A percentile compares a stretch with the other conserved stretches of the same genome.
phyloP scores from a whole-genome alignment of 495 filamentous ascomycete species.

The Penicillium coprophilum region DNA sequence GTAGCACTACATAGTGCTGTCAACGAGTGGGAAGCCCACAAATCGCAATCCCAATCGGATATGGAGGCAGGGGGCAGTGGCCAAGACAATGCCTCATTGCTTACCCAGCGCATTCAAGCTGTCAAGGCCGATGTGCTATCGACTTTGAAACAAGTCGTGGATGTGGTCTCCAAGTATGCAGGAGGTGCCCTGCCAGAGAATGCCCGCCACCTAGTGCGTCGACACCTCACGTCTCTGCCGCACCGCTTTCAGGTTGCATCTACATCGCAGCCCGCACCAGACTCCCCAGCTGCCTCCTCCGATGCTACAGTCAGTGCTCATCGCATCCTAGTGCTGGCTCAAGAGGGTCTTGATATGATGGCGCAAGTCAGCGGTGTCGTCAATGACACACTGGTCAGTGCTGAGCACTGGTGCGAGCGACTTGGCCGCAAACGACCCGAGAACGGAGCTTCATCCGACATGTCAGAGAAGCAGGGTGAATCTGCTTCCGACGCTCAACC shows the following conservation, averaged over 20 bases:
- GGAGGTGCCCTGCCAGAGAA: constrained; percentile 84
- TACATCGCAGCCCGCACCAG: constrained; percentile 42
- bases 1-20: constrained; percentile 66
- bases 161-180: constrained; percentile 78
- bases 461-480: constrained; percentile 25
- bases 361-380: constrained; percentile 77
- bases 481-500: constrained; percentile 20
- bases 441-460: constrained; percentile 26
- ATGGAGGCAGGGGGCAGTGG: constrained; percentile 24
- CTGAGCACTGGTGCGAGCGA: constrained; percentile 81
- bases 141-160: constrained; percentile 72
- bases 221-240: constrained; percentile 76
- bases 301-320: constrained; percentile 56
- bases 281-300: constrained; percentile 36
- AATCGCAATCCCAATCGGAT: constrained; percentile 16
- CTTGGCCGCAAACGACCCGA: constrained; percentile 57
- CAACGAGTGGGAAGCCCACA: constrained; percentile 67
- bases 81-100: constrained; percentile 42
- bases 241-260: constrained; percentile 65
- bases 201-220: constrained; percentile 70
- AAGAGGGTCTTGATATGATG: constrained; percentile 89
- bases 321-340: constrained; percentile 74
- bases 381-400: constrained; percentile 78
- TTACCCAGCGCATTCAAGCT: constrained; percentile 61
- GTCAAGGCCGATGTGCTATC: constrained; percentile 72